Evolutionary conservation across 2,329 filamentous ascomycete genomes (phyloP), one percentile per base, ranked within the genome.

Genomic region (Sporothrix schenckii): DNA sequence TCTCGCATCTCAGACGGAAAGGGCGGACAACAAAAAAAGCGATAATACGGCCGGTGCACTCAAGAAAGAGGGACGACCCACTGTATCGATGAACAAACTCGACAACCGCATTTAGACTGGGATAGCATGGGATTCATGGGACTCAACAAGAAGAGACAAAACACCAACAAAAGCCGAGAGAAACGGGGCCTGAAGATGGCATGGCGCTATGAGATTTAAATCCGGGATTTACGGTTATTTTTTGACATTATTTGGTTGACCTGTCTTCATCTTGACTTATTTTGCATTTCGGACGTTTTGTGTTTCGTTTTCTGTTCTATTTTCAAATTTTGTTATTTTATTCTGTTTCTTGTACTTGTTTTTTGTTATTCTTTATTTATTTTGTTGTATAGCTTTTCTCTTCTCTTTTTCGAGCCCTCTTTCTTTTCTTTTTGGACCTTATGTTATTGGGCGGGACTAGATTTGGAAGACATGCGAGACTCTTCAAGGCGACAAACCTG

Each of bases 81-180:
- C 58, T 47, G 58, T 63, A 63, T 63, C 2, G 58, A 47, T 21
- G 41, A 41, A 44, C 34, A 44, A 44, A 47, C 58, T 63, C 58
- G 19, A 47, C 5, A 63, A 39, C 58, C 56, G n/a, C 58, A 63
- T 63, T 47, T 63, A 61, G 58, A 63, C 58, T 63, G 58, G 56
- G 58, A 63, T 13, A 47, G 11, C n/a, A 44, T 14, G 34, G 56
- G 41, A 47, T 21, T 19, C 24, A 63, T 6, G 39, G 44, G 6
- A 24, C 21, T 10, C 39, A 27, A 19, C 21, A 27, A 61, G 44
- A 16, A 13, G 34, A 14, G 44, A 24, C 21, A n/a, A 61, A 44
- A 61, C 41, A 10, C 41, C 34, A 61, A 39, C 41, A 44, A 44
- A 61, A n/a, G 27, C 6, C 34, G 24, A 44, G 56, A 63, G 39